These are phyloP conservation scores for Pyrenula aspistea DNA, from an alignment of 495 filamentous ascomycete genomes.

Conservation along the genomic window DNA sequence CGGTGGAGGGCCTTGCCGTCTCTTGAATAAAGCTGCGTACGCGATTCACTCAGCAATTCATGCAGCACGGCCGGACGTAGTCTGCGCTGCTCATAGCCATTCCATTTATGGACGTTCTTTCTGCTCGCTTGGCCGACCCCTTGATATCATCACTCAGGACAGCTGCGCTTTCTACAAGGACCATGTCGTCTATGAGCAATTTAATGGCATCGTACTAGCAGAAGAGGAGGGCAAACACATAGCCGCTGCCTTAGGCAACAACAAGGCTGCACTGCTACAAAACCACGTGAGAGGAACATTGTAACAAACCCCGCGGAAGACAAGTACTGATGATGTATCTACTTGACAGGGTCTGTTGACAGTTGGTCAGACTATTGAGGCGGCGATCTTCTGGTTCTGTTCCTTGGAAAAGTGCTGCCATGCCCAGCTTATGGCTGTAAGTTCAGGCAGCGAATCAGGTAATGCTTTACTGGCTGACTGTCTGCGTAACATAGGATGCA, in stretches of 20 bases:
- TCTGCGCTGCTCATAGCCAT: conserved; percentile 63
- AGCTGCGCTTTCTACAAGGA: conserved; percentile 58
- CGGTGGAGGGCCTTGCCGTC: conserved; percentile 47
- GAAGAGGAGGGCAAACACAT: conserved; percentile 60
- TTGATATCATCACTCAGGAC: conserved; percentile 68
- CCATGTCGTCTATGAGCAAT: conserved; percentile 49
- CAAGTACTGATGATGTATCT: conserved; percentile 16
- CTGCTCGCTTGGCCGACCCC: conserved; percentile 47
- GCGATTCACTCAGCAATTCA: conserved; percentile 61
- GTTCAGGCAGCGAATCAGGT: background rate
- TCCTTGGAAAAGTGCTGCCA: conserved; percentile 66
- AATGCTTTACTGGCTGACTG: background rate
- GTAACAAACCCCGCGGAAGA: conserved; percentile 33
- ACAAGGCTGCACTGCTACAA: conserved; percentile 59
- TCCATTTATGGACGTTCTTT: conserved; percentile 60
- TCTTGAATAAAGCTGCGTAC: conserved; percentile 58
- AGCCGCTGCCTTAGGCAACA: conserved; percentile 46
- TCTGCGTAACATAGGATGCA: conserved; percentile 33
- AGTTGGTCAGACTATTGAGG: conserved; percentile 43
- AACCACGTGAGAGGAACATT: conserved; percentile 66
- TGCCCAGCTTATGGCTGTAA: conserved; percentile 51
- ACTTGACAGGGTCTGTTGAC: conserved; percentile 27
- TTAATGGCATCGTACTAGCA: conserved; percentile 63
- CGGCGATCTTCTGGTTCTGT: conserved; percentile 63
- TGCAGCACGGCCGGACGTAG: conserved; percentile 55